A percentile compares a stretch with the other conserved stretches of the same genome.
Conservation (phyloP, 768 basidiomycete species). For the Inosperma sp. region DNA sequence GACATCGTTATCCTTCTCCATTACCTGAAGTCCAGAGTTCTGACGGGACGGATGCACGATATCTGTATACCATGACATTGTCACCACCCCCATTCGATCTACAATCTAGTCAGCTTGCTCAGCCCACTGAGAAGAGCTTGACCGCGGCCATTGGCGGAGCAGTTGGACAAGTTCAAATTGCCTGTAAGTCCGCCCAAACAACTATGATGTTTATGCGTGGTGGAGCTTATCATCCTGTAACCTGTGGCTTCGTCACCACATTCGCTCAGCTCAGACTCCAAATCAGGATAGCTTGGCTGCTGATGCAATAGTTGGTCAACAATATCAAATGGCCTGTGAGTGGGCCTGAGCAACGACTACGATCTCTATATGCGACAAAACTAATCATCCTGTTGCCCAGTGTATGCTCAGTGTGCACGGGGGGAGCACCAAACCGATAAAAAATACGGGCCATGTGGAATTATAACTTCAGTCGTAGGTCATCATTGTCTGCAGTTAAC, state of each 20-base stretch:
- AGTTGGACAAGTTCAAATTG: too few species aligned
- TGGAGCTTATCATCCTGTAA: too few species aligned
- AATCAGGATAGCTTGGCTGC: not conserved
- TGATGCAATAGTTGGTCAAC: not conserved
- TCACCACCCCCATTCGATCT: not conserved
- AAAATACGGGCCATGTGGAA: slow-evolving; percentile 2
- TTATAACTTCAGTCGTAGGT: slow-evolving; percentile 4
- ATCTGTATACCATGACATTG: not conserved
- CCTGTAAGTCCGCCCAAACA: too few species aligned
- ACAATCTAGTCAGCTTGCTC: not conserved
- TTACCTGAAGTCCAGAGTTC: not conserved
- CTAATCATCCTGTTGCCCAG: not conserved
- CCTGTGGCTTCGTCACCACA: too few species aligned
- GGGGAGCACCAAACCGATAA: not conserved
- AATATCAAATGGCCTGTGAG: slow-evolving; percentile 2
- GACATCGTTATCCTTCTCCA: not conserved
- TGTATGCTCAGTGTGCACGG: slow-evolving; percentile 1
- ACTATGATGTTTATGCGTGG: too few species aligned
- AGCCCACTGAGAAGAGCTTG: too few species aligned
- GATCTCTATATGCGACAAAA: too few species aligned
- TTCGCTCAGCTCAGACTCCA: too few species aligned
- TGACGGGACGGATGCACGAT: not conserved
- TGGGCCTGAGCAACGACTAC: not conserved
- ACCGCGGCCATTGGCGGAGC: too few species aligned
- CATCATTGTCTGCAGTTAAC: not conserved